Evolutionary conservation across 805 yeast genomes (phyloP).

Genomic region (Lipomyces orientalis): DNA sequence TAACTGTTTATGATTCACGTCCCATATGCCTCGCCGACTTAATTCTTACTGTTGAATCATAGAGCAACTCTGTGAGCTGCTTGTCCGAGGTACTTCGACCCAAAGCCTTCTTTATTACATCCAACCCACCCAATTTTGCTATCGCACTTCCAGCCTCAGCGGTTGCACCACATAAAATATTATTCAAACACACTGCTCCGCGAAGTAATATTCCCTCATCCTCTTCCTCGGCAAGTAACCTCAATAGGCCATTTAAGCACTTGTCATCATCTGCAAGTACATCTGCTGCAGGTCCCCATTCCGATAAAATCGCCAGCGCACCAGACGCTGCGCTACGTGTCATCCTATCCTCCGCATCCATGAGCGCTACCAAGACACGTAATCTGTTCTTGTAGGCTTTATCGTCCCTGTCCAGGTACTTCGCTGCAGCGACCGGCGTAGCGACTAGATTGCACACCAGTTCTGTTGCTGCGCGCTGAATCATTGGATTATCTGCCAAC

Average conservation of each 20-base stretch:
- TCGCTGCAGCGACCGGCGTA: constrained; percentile 46
- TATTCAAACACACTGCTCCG: constrained; percentile 41
- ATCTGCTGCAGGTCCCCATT: constrained; percentile 47
- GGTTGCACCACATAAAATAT: constrained; percentile 23
- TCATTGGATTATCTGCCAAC: constrained; percentile 52
- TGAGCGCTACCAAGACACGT: constrained; percentile 45
- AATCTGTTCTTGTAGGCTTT: constrained; percentile 41
- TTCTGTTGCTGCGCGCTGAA: constrained; percentile 69
- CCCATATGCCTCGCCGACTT: neutral
- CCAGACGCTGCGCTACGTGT: constrained; percentile 50
- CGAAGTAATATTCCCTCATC: constrained; percentile 42
- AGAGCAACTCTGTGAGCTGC: neutral
- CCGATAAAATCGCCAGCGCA: constrained; percentile 48
- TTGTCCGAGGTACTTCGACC: neutral
- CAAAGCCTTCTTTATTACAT: constrained; percentile 7
- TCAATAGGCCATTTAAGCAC: constrained; percentile 39
- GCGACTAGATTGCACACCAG: constrained; percentile 64
- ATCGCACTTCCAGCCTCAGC: neutral
- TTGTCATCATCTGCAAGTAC: constrained; percentile 41
- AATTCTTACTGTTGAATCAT: neutral
- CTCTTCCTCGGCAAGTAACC: constrained; percentile 37
- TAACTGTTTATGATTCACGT: neutral
- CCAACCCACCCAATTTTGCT: constrained; percentile 5
- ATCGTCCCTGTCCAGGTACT: constrained; percentile 44
- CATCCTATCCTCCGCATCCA: constrained; percentile 44